Conservation (phyloP, 441 rosid genomes). For the Melastoma candidum region DNA sequence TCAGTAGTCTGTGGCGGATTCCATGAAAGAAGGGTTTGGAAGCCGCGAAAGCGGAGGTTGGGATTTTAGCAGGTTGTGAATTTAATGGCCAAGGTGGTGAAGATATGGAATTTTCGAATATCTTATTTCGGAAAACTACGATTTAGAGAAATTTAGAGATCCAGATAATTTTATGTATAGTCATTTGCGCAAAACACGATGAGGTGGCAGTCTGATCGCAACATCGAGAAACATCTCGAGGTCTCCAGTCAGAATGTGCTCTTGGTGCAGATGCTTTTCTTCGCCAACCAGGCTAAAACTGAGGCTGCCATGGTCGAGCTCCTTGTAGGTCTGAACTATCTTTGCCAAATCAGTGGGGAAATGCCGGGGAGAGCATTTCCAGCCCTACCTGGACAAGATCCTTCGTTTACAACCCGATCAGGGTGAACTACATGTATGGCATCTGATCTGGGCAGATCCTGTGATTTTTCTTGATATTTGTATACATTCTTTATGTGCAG, state of each 20-base stretch:
- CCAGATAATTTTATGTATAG: too few species aligned
- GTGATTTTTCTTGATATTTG: too few species aligned
- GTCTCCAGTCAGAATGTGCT: slow-evolving; percentile 35
- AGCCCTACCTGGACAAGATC: not conserved
- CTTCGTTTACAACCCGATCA: too few species aligned
- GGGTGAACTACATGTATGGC: too few species aligned
- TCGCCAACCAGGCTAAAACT: slow-evolving; percentile 45
- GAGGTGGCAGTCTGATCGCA: slow-evolving; percentile 51
- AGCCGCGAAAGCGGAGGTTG: slow-evolving; percentile 30
- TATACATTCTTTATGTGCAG: too few species aligned
- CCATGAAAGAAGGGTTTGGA: slow-evolving; percentile 27
- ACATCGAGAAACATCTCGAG: slow-evolving; percentile 40
- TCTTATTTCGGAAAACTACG: slow-evolving; percentile 39
- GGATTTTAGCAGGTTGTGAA: slow-evolving; percentile 48
- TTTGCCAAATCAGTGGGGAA: slow-evolving; percentile 28
- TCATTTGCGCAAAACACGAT: slow-evolving; percentile 47
- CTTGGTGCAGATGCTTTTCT: slow-evolving; percentile 54
- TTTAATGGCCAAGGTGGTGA: slow-evolving; percentile 44
- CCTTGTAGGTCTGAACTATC: slow-evolving; percentile 47
- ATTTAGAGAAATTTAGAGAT: slow-evolving; percentile 7
- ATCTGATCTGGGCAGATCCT: too few species aligned
- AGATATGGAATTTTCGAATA: slow-evolving; percentile 45
- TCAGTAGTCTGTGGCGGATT: slow-evolving; percentile 32
- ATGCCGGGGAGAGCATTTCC: slow-evolving; percentile 11
- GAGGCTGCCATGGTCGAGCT: slow-evolving; percentile 57